A percentile compares a stretch with the other conserved stretches of the same genome.
Evolutionary conservation across 805 yeast species (phyloP).

Genomic region (Spathaspora gorwiae): DNA sequence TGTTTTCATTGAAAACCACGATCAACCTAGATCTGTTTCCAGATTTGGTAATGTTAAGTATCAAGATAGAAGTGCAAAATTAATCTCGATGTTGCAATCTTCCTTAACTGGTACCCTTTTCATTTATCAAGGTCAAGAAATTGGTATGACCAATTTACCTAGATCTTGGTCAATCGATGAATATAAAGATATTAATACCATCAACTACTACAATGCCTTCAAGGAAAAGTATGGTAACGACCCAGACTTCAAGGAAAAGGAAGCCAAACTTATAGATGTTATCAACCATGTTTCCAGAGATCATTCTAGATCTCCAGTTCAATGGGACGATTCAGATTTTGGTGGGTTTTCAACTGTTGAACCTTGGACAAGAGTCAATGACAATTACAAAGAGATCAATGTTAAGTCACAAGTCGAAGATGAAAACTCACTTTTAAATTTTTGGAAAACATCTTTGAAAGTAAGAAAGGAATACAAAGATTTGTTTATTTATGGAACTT

Average conservation of each 20-base stretch:
- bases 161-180: constrained; percentile 45
- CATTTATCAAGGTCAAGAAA: constrained; percentile 59
- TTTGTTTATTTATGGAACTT: constrained; percentile 40
- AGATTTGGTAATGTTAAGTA: constrained; percentile 45
- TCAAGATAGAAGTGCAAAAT: constrained; percentile 41
- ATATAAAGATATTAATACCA: constrained; percentile 48
- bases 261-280: constrained; percentile 24
- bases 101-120: constrained; percentile 52
- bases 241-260: constrained; percentile 16
- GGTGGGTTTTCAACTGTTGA: constrained; percentile 46
- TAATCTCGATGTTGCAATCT: constrained; percentile 42
- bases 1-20: constrained; percentile 54
- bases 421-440: constrained; percentile 41
- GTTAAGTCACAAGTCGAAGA: constrained; percentile 44
- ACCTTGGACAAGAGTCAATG: constrained; percentile 54
- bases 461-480: constrained; percentile 44
- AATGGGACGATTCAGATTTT: constrained; percentile 42
- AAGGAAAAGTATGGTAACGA: constrained; percentile 22
- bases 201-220: constrained; percentile 36
- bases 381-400: constrained; percentile 46
- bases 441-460: constrained; percentile 41
- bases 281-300: constrained; percentile 44
- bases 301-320: constrained; percentile 53
- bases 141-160: constrained; percentile 51
- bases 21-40: constrained; percentile 50